Evolutionary conservation across 257 asterid species (phyloP), one percentile per base, ranked within the genome.

Genomic region (Voacanga thouarsii): DNA sequence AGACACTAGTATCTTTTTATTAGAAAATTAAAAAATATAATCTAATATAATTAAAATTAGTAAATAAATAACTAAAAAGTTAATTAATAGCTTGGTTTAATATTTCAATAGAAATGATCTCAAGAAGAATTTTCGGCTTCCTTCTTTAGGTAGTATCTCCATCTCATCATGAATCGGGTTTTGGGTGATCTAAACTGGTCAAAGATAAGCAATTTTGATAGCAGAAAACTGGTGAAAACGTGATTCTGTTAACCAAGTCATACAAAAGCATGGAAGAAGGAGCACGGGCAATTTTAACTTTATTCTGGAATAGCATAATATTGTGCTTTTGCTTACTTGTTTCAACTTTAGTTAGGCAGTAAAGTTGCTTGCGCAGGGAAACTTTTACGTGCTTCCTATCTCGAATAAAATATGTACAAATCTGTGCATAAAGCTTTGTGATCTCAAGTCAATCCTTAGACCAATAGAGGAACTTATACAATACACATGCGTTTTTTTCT

Each of bases 341-440:
- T 39, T 39, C 68, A 53, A 39, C 55, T 71, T 78, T 61, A 60
- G 59, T 79, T 63, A 4, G 78, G 82, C 78, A 19, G 21, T 8
- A 16, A 28, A 11, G 16, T 41, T 7, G 51, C 61, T 33, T 33
- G 2, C 1, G 37, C 2, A 33, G 37, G 2, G 37, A 33, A 1
- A 33, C 37, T 33, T 33, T 33, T 33, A 33, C 37, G 37, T 33
- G 37, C 37, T 33, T 33, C 37, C 37, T 33, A 33, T 33, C 37
- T 33, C 37, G 37, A 33, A 33, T 33, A 33, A 33, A 33, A 33
- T 1, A 1, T 33, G 2, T 33, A 1, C 37, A 33, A 33, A 2
- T 33, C 37, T 33, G 2, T 33, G 37, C 37, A 33, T 33, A 33
- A 33, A 1, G 37, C 37, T 33, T 33, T 33, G 37, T 2, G 37